Conservation (phyloP, 2,329 filamentous ascomycete species). For the Mycosphaerella arachidis region DNA sequence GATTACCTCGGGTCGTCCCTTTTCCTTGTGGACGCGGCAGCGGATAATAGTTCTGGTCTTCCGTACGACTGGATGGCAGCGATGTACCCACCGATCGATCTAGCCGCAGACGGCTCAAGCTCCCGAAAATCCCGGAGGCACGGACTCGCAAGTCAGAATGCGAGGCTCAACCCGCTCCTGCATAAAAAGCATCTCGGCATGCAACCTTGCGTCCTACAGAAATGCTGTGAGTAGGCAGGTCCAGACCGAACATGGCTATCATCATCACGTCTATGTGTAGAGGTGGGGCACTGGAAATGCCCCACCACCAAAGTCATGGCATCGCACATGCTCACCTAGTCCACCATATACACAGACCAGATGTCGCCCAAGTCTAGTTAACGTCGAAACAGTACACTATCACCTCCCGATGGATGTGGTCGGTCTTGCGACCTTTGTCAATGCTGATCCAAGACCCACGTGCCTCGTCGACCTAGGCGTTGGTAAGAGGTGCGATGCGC, state of each 20-base stretch:
- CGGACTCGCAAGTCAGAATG: too few species aligned
- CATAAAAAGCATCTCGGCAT: too few species aligned
- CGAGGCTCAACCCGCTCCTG: not conserved
- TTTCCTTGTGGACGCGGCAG: too few species aligned
- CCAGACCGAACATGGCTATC: not conserved
- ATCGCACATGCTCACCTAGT: not conserved
- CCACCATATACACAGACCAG: not conserved
- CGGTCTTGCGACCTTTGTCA: slow-evolving; percentile 4
- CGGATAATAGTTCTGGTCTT: too few species aligned
- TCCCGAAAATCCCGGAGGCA: not conserved
- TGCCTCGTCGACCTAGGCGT: slow-evolving; percentile 10
- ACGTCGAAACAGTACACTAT: not conserved
- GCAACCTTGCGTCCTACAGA: not conserved
- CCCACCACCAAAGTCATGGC: not conserved
- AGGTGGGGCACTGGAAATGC: not conserved
- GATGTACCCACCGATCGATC: not conserved
- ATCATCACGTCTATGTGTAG: not conserved
- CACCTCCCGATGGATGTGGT: slow-evolving; percentile 3
- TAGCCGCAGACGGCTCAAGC: not conserved
- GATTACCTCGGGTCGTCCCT: too few species aligned
- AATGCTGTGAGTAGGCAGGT: not conserved
- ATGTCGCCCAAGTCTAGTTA: not conserved
- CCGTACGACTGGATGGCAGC: not conserved
- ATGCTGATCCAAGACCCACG: slow-evolving; percentile 18
- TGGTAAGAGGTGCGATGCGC: not conserved